These are phyloP conservation scores for Thelonectria olida DNA, from an alignment of 2,329 filamentous ascomycete species.

Conservation along the genomic window DNA sequence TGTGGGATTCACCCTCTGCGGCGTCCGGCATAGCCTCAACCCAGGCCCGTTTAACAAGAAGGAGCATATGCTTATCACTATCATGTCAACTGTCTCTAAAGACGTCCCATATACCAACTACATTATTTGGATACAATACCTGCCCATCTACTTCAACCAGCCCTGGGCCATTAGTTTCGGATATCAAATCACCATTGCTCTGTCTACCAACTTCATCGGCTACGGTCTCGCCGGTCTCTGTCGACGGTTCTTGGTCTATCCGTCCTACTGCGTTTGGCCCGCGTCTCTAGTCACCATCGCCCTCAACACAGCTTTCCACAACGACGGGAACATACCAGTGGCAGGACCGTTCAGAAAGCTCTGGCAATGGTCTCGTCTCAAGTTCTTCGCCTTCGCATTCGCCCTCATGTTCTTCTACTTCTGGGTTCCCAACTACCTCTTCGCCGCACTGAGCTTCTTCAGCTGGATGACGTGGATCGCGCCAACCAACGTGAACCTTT, in stretches of 20 bases:
- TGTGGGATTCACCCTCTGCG: slow-evolving; percentile 56
- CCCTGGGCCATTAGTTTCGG: slow-evolving; percentile 55
- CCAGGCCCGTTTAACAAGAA: slow-evolving; percentile 67
- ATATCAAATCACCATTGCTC: slow-evolving; percentile 60
- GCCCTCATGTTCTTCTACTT: slow-evolving; percentile 62
- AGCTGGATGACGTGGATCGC: slow-evolving; percentile 65
- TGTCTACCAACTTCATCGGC: slow-evolving; percentile 64
- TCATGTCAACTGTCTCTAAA: slow-evolving; percentile 68
- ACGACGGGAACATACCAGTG: slow-evolving; percentile 45
- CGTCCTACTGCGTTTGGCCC: slow-evolving; percentile 64
- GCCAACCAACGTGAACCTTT: slow-evolving; percentile 51
- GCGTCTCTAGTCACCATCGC: slow-evolving; percentile 59
- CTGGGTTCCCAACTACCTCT: slow-evolving; percentile 63
- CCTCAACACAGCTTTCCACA: slow-evolving; percentile 58
- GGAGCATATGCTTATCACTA: slow-evolving; percentile 68
- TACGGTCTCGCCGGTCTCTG: slow-evolving; percentile 63
- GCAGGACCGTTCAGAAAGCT: slow-evolving; percentile 43
- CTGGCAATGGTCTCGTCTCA: slow-evolving; percentile 54
- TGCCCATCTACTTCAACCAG: slow-evolving; percentile 62
- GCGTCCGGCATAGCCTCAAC: slow-evolving; percentile 60
- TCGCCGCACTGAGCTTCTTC: slow-evolving; percentile 57
- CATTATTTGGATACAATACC: slow-evolving; percentile 59
- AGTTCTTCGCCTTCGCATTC: slow-evolving; percentile 57
- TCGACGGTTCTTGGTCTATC: slow-evolving; percentile 62
- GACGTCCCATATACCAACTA: slow-evolving; percentile 58